These are phyloP conservation scores for Entonaema liquescens DNA, from an alignment of 495 filamentous ascomycete species.

Conservation along the genomic window DNA sequence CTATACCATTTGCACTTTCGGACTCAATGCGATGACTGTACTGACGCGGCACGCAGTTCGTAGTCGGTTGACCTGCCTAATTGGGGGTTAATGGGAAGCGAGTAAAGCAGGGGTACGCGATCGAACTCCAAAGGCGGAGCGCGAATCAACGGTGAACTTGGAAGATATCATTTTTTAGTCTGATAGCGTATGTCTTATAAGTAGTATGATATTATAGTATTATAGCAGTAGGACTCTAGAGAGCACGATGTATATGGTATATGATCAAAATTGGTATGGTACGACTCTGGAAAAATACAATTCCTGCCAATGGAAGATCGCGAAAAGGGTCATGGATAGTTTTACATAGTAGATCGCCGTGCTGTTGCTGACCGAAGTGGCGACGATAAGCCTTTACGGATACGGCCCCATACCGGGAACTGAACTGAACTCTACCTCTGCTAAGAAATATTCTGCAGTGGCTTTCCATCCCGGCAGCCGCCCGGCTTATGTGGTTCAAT, in stretches of 20 bases:
- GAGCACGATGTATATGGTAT: background rate
- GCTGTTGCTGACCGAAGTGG: conserved; percentile 11
- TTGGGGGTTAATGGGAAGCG: conserved; percentile 30
- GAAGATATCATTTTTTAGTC: background rate
- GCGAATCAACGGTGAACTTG: conserved; percentile 20
- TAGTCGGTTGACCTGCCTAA: conserved; percentile 22
- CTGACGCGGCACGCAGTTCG: background rate
- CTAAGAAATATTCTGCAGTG: conserved; percentile 30
- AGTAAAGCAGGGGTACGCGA: conserved; percentile 36
- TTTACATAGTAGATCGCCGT: background rate
- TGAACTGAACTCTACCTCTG: background rate
- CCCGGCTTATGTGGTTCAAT: conserved; percentile 23
- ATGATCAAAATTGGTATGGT: conserved; percentile 10
- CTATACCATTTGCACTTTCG: conserved; percentile 1
- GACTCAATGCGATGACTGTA: conserved; percentile 5
- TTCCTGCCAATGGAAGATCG: background rate
- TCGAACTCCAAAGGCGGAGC: conserved; percentile 15
- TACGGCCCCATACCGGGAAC: conserved; percentile 25
- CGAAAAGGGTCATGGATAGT: background rate
- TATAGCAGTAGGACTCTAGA: background rate
- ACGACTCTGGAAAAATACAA: conserved; percentile 18
- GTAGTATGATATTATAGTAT: background rate
- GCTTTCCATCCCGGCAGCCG: conserved; percentile 28
- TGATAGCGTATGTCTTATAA: conserved; percentile 9
- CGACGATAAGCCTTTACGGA: conserved; percentile 11